Base-by-base conservation (phyloP, 2,329 filamentous ascomycete genomes). In the Penicillium palitans region DNA sequence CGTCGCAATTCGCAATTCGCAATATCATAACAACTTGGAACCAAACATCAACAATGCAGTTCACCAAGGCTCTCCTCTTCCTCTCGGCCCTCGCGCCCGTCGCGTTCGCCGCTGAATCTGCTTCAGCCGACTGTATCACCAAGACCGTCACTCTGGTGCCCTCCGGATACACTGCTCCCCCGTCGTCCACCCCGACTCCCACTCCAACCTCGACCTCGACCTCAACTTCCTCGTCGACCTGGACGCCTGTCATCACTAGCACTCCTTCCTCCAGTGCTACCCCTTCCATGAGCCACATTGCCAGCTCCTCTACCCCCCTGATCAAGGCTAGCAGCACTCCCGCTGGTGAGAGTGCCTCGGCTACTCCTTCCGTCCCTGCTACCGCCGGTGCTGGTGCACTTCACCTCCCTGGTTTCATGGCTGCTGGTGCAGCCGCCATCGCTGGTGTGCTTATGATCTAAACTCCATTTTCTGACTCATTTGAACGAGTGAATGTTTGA, bases 361-460 rank as follows among this genome's bases (percentile, higher is more conserved):
- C 25, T 13, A 37, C 54, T 17, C 48, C 58, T 9, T 39, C 62
- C 12, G 47, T 60, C 9, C 59, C 65, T 3, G 50, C 62, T 4
- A 65, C 60, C 44, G 68, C 61, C 50, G 68, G 64, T 54, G 68
- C 64, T 52, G 59, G 61, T 19, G 63, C 70, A 13, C 60, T 58
- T 35, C 64, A 69, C 53, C 31, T 70, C 24, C 61, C 71, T 13
- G 68, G 68, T 27, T 66, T 62, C 27, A 52, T 74, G 57, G 67
- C 66, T 33, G 72, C 67, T 8, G 73, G 70, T 62, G 71, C 63
- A 3, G 49, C 71, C 39, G 72, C 69, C 45, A 61, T 71, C 42
- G 70, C 68, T n/a, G 72, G 72, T 24, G 49, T 74, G 29, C 55
- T 71, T n/a, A 53, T 76, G 61, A 63, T 75, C 42, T 77, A 72